Percentiles rank a stretch among this genome's conserved stretches.
These are phyloP conservation scores for Mesotaenium endlicherianum DNA, from an alignment of 139 green algal species.

Conservation along the genomic window DNA sequence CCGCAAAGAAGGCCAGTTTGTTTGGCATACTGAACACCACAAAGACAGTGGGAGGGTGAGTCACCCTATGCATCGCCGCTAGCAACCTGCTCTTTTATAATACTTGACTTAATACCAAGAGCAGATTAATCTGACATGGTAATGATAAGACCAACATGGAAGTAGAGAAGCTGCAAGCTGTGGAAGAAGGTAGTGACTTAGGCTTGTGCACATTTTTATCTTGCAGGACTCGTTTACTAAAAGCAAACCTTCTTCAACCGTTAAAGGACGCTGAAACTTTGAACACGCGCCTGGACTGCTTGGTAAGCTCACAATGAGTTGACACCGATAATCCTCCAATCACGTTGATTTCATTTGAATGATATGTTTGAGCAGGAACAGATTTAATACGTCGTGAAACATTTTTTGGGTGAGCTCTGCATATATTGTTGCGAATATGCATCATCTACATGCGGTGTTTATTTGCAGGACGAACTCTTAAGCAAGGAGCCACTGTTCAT, in stretches of 20 bases:
- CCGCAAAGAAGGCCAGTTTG: conserved; percentile 16
- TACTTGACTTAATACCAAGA: neutral
- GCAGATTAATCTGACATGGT: neutral
- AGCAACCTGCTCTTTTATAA: neutral
- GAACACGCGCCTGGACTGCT: conserved; percentile 59
- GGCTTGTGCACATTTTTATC: neutral
- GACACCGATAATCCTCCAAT: neutral
- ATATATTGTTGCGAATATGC: conserved; percentile 45
- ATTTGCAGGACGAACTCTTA: conserved; percentile 55
- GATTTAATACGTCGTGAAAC: too few relatives aligned
- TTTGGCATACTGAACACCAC: conserved; percentile 50
- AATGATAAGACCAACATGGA: too few relatives aligned
- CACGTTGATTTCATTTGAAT: neutral
- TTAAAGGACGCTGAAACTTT: conserved; percentile 73
- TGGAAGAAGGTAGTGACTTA: too few relatives aligned
- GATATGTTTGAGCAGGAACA: too few relatives aligned
- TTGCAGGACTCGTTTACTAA: conserved; percentile 63
- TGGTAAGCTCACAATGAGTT: conserved; percentile 38
- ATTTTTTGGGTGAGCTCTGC: too few relatives aligned
- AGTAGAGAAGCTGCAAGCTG: too few relatives aligned
- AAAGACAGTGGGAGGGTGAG: conserved; percentile 44
- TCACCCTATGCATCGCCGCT: too few relatives aligned
- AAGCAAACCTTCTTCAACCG: conserved; percentile 82
- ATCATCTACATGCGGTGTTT: conserved; percentile 53
- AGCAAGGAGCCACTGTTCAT: conserved; percentile 36